Evolutionary conservation across 2,329 filamentous ascomycete genomes (phyloP).

Genomic region (Penicillium sp.): DNA sequence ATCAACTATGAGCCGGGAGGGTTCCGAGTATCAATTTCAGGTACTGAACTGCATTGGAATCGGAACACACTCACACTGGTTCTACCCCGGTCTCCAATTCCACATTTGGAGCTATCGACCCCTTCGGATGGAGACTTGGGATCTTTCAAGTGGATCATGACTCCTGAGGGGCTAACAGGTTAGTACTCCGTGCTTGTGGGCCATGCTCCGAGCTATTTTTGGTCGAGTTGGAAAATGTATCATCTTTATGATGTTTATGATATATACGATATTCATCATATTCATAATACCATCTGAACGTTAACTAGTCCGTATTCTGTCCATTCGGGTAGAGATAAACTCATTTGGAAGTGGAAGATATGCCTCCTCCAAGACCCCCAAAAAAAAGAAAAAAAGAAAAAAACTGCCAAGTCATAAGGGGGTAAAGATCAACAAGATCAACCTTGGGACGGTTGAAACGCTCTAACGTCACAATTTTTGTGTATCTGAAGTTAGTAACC

Average conservation of each 20-base stretch:
- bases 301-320: background rate
- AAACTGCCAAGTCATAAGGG: background rate
- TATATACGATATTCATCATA: background rate
- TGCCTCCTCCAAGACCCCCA: background rate
- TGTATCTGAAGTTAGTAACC: background rate
- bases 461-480: background rate
- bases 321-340: background rate
- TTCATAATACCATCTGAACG: background rate
- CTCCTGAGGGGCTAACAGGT: slow-evolving; percentile 9
- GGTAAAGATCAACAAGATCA: slow-evolving; percentile 1
- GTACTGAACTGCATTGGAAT: background rate
- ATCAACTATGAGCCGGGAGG: slow-evolving; percentile 6
- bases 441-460: background rate
- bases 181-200: slow-evolving; percentile 10
- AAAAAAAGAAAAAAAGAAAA: background rate
- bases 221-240: slow-evolving; percentile 16
- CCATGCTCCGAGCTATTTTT: slow-evolving; percentile 13
- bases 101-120: slow-evolving; percentile 24
- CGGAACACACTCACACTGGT: slow-evolving; percentile 4
- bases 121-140: slow-evolving; percentile 15
- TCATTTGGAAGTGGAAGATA: background rate
- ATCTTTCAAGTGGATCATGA: slow-evolving; percentile 19
- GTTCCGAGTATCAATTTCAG: slow-evolving; percentile 2
- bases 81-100: slow-evolving; percentile 25
- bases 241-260: background rate